These are phyloP conservation scores for Exophiala mesophila DNA, from an alignment of 2,329 filamentous ascomycete genomes.

Conservation along the genomic window DNA sequence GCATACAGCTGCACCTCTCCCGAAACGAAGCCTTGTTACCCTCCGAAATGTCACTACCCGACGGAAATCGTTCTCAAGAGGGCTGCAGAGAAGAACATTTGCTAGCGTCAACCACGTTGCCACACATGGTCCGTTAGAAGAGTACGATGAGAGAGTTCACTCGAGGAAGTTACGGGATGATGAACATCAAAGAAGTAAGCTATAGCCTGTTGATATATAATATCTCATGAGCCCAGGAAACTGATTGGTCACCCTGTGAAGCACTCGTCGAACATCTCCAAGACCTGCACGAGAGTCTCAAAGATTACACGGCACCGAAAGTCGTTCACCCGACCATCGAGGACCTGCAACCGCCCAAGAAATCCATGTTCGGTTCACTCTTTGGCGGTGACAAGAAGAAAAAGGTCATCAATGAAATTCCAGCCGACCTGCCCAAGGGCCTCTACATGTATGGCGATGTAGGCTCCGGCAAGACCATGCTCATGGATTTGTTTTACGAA, in stretches of 20 bases:
- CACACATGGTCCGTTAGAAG: slow-evolving; percentile 65
- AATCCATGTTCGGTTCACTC: slow-evolving; percentile 48
- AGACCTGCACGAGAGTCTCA: slow-evolving; percentile 78
- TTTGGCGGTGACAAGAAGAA: slow-evolving; percentile 47
- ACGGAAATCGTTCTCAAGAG: background rate
- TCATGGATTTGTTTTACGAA: slow-evolving; percentile 98
- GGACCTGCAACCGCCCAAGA: slow-evolving; percentile 53
- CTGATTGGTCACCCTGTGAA: slow-evolving; percentile 35
- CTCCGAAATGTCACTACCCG: background rate
- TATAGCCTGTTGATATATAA: no score
- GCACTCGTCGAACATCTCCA: slow-evolving; percentile 86
- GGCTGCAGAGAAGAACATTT: slow-evolving; percentile 10
- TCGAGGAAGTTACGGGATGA: slow-evolving; percentile 74
- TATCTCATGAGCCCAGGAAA: background rate
- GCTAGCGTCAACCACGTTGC: slow-evolving; percentile 20
- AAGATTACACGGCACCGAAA: slow-evolving; percentile 65
- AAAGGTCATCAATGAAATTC: slow-evolving; percentile 50
- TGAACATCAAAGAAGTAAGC: slow-evolving; percentile 77
- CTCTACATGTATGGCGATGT: slow-evolving; percentile 96
- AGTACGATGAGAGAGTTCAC: slow-evolving; percentile 80
- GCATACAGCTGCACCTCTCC: background rate
- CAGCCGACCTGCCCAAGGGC: slow-evolving; percentile 73
- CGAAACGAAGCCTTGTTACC: background rate
- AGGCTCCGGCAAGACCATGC: slow-evolving; percentile 96
- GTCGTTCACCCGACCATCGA: slow-evolving; percentile 75